phyloP scores from a whole-genome alignment of 2,329 filamentous ascomycete genomes.

The Drechslerella coelobrocha region DNA sequence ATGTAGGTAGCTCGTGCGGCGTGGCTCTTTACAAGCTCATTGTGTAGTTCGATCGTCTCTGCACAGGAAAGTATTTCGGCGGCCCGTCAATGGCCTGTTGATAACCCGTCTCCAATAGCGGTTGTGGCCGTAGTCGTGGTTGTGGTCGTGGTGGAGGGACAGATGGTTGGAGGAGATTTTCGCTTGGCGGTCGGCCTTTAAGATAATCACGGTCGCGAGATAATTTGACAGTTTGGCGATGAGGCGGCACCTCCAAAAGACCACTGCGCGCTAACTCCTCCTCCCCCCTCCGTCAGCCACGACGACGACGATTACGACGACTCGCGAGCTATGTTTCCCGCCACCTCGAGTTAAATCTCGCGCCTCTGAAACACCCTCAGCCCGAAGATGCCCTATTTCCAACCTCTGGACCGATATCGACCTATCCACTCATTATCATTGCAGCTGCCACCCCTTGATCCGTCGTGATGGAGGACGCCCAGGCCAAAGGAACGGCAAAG shows the following conservation, averaged over 20 bases:
- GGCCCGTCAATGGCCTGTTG: not conserved
- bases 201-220: too few relatives aligned
- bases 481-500: constrained; percentile 69
- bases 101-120: too few relatives aligned
- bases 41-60: not conserved
- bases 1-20: constrained; percentile 17
- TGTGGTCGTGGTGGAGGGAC: not conserved
- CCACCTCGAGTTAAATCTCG: constrained; percentile 1
- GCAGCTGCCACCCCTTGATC: not conserved
- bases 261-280: not conserved
- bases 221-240: too few relatives aligned
- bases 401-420: constrained; percentile 19
- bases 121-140: too few relatives aligned
- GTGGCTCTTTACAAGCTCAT: constrained; percentile 26
- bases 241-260: too few relatives aligned
- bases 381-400: constrained; percentile 34
- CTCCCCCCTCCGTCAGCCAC: not conserved
- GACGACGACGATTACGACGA: not conserved
- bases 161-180: constrained; percentile 15
- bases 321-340: constrained; percentile 16
- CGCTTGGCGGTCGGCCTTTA: constrained; percentile 20
- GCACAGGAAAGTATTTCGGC: not conserved
- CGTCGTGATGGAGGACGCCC: constrained; percentile 68
- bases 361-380: not conserved
- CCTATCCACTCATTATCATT: constrained; percentile 11